Percentiles rank a stretch among this genome's conserved stretches.
phyloP scores from a whole-genome alignment of 306 rosid species.

The Malus sylvestris region DNA sequence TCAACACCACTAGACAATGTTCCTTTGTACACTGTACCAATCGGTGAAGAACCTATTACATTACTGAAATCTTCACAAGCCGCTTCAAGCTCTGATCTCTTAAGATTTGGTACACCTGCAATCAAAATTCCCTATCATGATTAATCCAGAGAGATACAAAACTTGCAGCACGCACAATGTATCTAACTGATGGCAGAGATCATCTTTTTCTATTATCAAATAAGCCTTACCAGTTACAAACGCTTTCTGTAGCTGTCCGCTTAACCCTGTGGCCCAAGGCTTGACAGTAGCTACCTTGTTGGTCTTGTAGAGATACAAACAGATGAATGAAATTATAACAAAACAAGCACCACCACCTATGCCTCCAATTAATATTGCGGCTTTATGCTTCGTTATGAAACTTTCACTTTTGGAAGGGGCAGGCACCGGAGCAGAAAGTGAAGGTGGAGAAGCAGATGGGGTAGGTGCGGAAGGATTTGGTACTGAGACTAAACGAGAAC shows the following conservation, averaged over 20 bases:
- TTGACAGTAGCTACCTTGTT: conserved; percentile 70
- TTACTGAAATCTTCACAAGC: conserved; percentile 99
- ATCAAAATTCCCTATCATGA: conserved; percentile 15
- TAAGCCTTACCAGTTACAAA: conserved; percentile 65
- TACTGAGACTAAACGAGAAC: background rate
- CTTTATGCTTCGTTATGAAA: background rate
- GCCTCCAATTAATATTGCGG: conserved; percentile 39
- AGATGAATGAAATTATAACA: conserved; percentile 28
- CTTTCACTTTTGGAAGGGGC: background rate
- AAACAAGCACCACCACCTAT: conserved; percentile 31
- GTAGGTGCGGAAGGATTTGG: background rate
- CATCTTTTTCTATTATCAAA: background rate
- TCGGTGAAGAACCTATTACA: conserved; percentile 66
- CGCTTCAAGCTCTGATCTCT: conserved; percentile 78
- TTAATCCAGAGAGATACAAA: background rate
- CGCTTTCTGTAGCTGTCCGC: conserved; percentile 98
- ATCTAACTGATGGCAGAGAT: background rate
- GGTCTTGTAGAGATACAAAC: conserved; percentile 41
- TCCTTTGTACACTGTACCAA: conserved; percentile 85
- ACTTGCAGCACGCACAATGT: background rate
- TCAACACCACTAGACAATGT: conserved; percentile 93
- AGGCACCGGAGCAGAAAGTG: background rate
- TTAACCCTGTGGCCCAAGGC: conserved; percentile 95
- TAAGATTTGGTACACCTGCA: conserved; percentile 89
- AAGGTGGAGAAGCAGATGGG: conserved; percentile 20